These are phyloP conservation scores for Trichoderma cornu-damae DNA, from an alignment of 2,329 filamentous ascomycete genomes.

Conservation along the genomic window DNA sequence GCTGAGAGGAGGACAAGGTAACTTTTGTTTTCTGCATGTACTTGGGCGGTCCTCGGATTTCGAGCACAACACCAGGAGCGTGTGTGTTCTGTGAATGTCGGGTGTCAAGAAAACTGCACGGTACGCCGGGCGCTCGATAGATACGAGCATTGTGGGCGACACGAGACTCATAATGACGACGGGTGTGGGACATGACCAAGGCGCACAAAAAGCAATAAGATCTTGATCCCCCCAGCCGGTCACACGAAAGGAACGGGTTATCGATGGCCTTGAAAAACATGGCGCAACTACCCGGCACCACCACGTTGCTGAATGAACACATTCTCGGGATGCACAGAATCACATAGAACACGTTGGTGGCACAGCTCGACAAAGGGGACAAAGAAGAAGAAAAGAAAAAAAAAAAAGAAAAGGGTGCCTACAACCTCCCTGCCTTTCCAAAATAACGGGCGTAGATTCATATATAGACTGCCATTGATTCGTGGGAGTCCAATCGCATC, in stretches of 20 bases:
- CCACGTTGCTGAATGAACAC: constrained; percentile 13
- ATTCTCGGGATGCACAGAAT: constrained; percentile 3
- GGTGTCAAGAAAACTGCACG: neutral
- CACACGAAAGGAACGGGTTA: neutral
- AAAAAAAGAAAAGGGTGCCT: neutral
- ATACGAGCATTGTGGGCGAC: constrained; percentile 6
- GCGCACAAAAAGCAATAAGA: constrained; percentile 8
- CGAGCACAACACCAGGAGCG: neutral
- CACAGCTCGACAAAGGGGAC: neutral
- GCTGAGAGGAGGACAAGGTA: neutral
- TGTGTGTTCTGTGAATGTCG: neutral
- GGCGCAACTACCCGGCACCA: constrained; percentile 10
- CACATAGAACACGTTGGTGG: neutral
- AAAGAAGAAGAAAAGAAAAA: neutral
- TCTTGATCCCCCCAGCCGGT: constrained; percentile 7
- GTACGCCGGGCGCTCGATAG: constrained; percentile 1
- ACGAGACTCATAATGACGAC: constrained; percentile 5
- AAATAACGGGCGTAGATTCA: neutral
- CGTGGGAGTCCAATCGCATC: neutral
- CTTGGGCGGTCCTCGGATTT: neutral
- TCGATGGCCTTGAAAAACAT: neutral
- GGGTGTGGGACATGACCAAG: neutral
- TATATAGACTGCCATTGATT: neutral
- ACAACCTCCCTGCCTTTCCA: neutral
- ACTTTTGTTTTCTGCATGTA: neutral